Percentiles rank a stretch among this genome's conserved stretches.
Evolutionary conservation across 345 rosid genomes (phyloP).

Genomic region (Iberis pinnata): DNA sequence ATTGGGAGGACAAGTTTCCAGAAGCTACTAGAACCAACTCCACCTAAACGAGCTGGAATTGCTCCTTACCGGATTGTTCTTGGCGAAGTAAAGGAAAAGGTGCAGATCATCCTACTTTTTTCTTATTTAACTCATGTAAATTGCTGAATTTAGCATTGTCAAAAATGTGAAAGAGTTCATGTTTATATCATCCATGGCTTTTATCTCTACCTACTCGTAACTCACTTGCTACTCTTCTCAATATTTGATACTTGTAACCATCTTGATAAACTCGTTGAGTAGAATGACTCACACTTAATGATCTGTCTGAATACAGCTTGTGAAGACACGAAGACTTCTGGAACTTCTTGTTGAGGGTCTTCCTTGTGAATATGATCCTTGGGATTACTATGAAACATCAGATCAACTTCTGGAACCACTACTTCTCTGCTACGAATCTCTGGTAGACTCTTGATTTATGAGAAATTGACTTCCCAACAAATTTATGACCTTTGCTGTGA

Average conservation of each 20-base stretch:
- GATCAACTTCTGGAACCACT: constrained; percentile 81
- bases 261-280: neutral
- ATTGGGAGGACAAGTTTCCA: constrained; percentile 87
- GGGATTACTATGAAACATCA: constrained; percentile 70
- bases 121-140: too few relatives aligned
- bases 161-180: too few relatives aligned
- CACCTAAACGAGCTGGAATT: constrained; percentile 63
- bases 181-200: too few relatives aligned
- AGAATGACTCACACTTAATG: too few relatives aligned
- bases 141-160: too few relatives aligned
- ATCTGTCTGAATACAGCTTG: constrained; percentile 49
- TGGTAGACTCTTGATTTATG: constrained; percentile 38
- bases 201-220: too few relatives aligned
- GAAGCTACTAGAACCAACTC: constrained; percentile 91
- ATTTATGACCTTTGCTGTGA: neutral
- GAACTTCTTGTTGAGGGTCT: constrained; percentile 90
- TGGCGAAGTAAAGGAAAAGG: constrained; percentile 93
- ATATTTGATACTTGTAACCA: too few relatives aligned
- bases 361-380: constrained; percentile 77
- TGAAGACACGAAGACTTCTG: constrained; percentile 64
- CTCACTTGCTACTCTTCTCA: too few relatives aligned
- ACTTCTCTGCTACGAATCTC: constrained; percentile 79
- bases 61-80: constrained; percentile 95
- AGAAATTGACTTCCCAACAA: too few relatives aligned
- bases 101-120: neutral